Evolutionary conservation across 306 rosid species (phyloP).

Genomic region (Pterocarpus santalinus): DNA sequence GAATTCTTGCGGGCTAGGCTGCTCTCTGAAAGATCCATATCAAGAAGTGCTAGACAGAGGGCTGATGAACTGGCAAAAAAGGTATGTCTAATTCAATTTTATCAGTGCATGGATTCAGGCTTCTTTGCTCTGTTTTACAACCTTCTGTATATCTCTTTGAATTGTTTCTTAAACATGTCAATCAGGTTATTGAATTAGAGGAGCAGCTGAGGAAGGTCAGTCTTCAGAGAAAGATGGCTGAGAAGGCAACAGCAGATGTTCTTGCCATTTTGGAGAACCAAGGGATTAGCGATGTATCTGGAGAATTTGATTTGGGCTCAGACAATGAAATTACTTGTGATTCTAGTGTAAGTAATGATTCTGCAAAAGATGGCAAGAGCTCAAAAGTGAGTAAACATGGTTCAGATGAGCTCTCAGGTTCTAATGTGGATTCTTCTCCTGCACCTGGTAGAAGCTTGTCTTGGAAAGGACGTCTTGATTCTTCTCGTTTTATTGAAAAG

Average conservation of each 20-base stretch:
- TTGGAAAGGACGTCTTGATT: slow-evolving; percentile 84
- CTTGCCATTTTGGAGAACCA: slow-evolving; percentile 87
- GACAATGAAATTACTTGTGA: slow-evolving; percentile 74
- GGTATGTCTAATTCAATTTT: slow-evolving; percentile 55
- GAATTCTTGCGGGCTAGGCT: slow-evolving; percentile 91
- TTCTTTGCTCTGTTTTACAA: slow-evolving; percentile 18
- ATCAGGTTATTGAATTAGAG: slow-evolving; percentile 86
- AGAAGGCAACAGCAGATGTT: slow-evolving; percentile 91
- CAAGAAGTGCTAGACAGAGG: slow-evolving; percentile 87
- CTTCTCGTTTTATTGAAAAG: slow-evolving; percentile 67
- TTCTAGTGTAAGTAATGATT: slow-evolving; percentile 59
- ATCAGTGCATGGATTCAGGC: slow-evolving; percentile 39
- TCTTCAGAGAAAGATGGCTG: slow-evolving; percentile 88
- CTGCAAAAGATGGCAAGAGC: slow-evolving; percentile 50
- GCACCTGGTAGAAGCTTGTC: slow-evolving; percentile 77
- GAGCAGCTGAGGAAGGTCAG: slow-evolving; percentile 76
- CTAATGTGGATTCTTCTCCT: slow-evolving; percentile 69
- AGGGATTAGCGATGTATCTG: slow-evolving; percentile 78
- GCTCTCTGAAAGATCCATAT: slow-evolving; percentile 88
- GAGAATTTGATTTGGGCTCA: slow-evolving; percentile 73
- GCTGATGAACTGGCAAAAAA: slow-evolving; percentile 78
- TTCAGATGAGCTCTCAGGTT: slow-evolving; percentile 69
- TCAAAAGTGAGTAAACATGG: slow-evolving; percentile 57
- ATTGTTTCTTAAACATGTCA: slow-evolving; percentile 14
- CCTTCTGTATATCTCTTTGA: background rate